A percentile compares a stretch with the other conserved stretches of the same genome.
Conservation (phyloP, 169 alveolate species). For the Besnoitia besnoiti region DNA sequence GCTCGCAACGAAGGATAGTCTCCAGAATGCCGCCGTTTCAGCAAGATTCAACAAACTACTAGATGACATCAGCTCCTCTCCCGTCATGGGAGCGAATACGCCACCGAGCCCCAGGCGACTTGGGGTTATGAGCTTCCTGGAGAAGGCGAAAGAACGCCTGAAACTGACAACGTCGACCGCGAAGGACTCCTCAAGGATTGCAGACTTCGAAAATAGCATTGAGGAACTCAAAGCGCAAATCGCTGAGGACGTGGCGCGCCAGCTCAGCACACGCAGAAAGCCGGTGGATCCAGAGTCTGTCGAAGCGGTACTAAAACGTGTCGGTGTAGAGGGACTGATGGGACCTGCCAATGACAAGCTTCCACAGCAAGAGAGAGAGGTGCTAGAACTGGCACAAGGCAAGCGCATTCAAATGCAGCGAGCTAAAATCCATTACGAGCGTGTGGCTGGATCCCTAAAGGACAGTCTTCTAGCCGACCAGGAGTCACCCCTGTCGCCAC, state of each 20-base stretch:
- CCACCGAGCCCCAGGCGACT: not conserved
- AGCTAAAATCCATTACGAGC: not conserved
- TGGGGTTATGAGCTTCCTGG: not conserved
- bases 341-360: not conserved
- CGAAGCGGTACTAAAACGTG: not conserved
- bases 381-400: slow-evolving; percentile 7
- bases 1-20: not conserved
- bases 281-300: not conserved
- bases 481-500: slow-evolving; percentile 25
- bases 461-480: not conserved
- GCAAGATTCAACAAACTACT: slow-evolving; percentile 10
- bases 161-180: not conserved
- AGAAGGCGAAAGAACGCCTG: slow-evolving; percentile 25
- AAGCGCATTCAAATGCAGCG: slow-evolving; percentile 7
- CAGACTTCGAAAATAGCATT: not conserved
- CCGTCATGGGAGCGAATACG: not conserved
- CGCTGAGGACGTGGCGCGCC: not conserved
- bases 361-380: not conserved
- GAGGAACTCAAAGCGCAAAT: not conserved
- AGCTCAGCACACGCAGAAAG: not conserved
- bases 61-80: slow-evolving; percentile 1
- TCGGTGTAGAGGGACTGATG: slow-evolving; percentile 7
- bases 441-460: not conserved
- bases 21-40: not conserved
- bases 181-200: not conserved